These are phyloP conservation scores for Aspergillus sp. DNA, from an alignment of 2,329 filamentous ascomycete genomes.

Conservation along the genomic window DNA sequence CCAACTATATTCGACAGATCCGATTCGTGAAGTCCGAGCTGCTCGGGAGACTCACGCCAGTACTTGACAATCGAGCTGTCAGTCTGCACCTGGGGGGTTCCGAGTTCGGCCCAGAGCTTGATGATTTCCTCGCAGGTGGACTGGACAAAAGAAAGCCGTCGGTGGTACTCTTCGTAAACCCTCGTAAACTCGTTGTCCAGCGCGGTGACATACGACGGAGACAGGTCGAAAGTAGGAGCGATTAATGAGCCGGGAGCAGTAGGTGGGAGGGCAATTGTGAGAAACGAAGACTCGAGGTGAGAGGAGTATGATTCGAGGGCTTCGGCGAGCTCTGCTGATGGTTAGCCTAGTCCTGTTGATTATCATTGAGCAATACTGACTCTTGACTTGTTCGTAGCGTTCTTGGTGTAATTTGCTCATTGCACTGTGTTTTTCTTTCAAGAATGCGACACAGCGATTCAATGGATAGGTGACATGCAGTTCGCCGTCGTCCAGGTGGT, in stretches of 20 bases:
- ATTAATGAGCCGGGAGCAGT: constrained; percentile 66
- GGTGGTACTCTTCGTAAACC: constrained; percentile 93
- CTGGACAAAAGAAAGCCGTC: constrained; percentile 67
- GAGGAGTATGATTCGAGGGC: constrained; percentile 94
- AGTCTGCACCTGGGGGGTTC: constrained; percentile 86
- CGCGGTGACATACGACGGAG: constrained; percentile 72
- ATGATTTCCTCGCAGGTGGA: constrained; percentile 74
- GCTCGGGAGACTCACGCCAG: constrained; percentile 83
- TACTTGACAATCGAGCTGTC: constrained; percentile 79
- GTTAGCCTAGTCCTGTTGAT: constrained; percentile 14
- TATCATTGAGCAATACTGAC: constrained; percentile 42
- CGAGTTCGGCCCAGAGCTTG: constrained; percentile 89
- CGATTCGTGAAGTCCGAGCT: constrained; percentile 82
- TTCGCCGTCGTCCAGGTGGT: constrained; percentile 55
- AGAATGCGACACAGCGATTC: constrained; percentile 62
- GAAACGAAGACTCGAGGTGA: constrained; percentile 82
- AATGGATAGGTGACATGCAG: constrained; percentile 76
- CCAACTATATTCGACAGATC: constrained; percentile 64
- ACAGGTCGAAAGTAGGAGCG: constrained; percentile 83
- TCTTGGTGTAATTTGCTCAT: constrained; percentile 78
- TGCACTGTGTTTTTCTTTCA: constrained; percentile 79
- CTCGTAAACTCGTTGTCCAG: constrained; percentile 86
- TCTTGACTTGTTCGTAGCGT: constrained; percentile 90
- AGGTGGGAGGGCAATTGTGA: constrained; percentile 76
- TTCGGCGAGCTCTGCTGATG: constrained; percentile 68